Percentiles rank a stretch among this genome's conserved stretches.
Evolutionary conservation across 176 grass and related monocot genomes (phyloP).

Genomic region (Carex scoparia): DNA sequence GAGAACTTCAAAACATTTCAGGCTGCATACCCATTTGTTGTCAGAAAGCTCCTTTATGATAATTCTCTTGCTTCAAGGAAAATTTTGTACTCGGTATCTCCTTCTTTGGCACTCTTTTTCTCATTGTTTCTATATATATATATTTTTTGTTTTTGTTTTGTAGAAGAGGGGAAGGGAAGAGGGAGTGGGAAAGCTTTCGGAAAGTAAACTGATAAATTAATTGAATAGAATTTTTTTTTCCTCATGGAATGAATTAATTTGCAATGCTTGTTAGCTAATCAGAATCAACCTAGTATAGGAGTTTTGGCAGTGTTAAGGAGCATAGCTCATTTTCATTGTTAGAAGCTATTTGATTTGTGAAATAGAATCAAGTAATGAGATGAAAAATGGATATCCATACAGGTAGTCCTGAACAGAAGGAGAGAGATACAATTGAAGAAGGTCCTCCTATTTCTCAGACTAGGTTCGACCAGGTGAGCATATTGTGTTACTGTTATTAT

Average conservation of each 20-base stretch:
- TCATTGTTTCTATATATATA: background rate
- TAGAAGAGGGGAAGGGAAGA: background rate
- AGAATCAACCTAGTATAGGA: background rate
- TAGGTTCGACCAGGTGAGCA: constrained; percentile 26
- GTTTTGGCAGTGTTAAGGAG: background rate
- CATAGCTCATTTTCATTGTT: background rate
- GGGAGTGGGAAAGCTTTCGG: constrained; percentile 5
- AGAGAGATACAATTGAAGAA: constrained; percentile 34
- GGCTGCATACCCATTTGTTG: constrained; percentile 37
- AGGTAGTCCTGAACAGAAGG: constrained; percentile 38
- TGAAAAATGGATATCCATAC: background rate
- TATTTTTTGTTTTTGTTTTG: background rate
- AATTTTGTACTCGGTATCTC: constrained; percentile 36
- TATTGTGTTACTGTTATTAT: background rate
- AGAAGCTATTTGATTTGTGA: background rate
- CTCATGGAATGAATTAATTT: background rate
- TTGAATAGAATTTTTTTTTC: background rate
- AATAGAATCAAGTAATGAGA: background rate
- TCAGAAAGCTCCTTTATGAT: constrained; percentile 40
- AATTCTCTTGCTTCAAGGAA: constrained; percentile 34
- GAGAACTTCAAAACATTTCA: constrained; percentile 37
- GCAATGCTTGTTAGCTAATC: background rate
- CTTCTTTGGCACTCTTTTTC: background rate
- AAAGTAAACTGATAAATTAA: background rate
- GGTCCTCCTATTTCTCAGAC: constrained; percentile 35